These are phyloP conservation scores for Pezicula carpinea DNA, from an alignment of 2,329 filamentous ascomycete species.

Conservation along the genomic window DNA sequence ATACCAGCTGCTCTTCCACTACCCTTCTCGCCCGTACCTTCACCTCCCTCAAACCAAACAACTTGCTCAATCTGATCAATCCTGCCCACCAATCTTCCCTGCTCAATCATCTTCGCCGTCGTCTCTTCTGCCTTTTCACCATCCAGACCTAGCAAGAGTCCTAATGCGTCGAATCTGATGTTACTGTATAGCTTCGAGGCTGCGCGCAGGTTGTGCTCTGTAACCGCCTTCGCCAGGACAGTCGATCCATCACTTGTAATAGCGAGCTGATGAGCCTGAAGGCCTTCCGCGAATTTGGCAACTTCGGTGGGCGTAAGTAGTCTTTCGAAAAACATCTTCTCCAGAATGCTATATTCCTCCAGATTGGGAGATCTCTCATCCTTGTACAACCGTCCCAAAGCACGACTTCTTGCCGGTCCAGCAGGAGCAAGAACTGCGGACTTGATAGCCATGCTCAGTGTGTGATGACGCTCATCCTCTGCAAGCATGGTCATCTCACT, in stretches of 20 bases:
- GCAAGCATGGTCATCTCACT: slow-evolving; percentile 74
- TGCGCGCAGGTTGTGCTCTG: slow-evolving; percentile 92
- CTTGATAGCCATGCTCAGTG: slow-evolving; percentile 80
- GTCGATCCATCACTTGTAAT: slow-evolving; percentile 87
- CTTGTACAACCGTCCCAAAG: slow-evolving; percentile 82
- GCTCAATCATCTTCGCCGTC: slow-evolving; percentile 92
- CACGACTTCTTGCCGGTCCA: slow-evolving; percentile 75
- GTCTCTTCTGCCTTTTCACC: slow-evolving; percentile 83
- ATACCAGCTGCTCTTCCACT: slow-evolving; percentile 60
- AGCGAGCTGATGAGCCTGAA: slow-evolving; percentile 86
- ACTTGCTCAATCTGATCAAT: slow-evolving; percentile 92
- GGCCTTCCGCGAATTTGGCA: slow-evolving; percentile 72
- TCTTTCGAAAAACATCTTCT: slow-evolving; percentile 96
- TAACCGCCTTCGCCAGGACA: slow-evolving; percentile 85
- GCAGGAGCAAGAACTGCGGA: slow-evolving; percentile 91
- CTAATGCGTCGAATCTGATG: slow-evolving; percentile 72
- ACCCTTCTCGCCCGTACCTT: slow-evolving; percentile 64
- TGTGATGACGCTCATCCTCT: slow-evolving; percentile 80
- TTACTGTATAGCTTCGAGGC: slow-evolving; percentile 77
- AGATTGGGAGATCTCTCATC: slow-evolving; percentile 77
- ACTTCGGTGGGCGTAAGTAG: slow-evolving; percentile 80
- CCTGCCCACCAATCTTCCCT: slow-evolving; percentile 77
- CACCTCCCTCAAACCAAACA: slow-evolving; percentile 78
- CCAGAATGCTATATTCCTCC: slow-evolving; percentile 80
- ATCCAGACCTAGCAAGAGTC: slow-evolving; percentile 70